Percentiles rank a stretch among this genome's conserved stretches.
phyloP scores from a whole-genome alignment of 2,329 filamentous ascomycete species.

The Epichloe coenophiala region DNA sequence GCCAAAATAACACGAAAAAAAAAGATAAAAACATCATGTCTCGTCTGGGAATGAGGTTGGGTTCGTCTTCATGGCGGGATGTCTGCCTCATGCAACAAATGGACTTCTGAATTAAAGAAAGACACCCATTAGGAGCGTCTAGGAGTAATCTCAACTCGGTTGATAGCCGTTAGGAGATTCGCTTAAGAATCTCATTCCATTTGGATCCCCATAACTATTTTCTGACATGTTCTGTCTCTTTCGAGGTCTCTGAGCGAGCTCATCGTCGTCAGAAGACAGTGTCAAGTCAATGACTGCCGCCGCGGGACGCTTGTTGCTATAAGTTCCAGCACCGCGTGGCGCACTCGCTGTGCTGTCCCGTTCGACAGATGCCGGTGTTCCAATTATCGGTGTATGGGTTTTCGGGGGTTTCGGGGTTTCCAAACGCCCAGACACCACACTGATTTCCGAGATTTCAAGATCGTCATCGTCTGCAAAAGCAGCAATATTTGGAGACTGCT shows the following conservation, averaged over 20 bases:
- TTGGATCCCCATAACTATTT: constrained; percentile 11
- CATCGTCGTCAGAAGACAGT: constrained; percentile 40
- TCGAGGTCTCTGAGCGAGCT: constrained; percentile 27
- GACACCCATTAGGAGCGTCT: background rate
- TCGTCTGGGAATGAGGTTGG: background rate
- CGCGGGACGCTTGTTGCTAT: constrained; percentile 33
- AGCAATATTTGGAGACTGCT: constrained; percentile 14
- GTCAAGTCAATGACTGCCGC: constrained; percentile 47
- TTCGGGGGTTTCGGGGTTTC: constrained; percentile 20
- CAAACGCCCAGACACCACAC: constrained; percentile 19
- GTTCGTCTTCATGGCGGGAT: background rate
- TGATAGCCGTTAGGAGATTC: constrained; percentile 12
- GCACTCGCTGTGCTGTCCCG: constrained; percentile 22
- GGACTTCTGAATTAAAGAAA: background rate
- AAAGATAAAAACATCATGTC: background rate
- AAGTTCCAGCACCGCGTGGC: constrained; percentile 21
- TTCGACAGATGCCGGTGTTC: constrained; percentile 25
- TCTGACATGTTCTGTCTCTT: constrained; percentile 31
- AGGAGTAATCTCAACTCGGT: background rate
- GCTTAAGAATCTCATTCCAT: constrained; percentile 10
- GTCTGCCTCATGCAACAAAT: background rate
- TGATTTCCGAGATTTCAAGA: constrained; percentile 33
- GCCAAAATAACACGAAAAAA: constrained; percentile 4
- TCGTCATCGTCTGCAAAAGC: constrained; percentile 34
- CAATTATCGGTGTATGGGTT: constrained; percentile 19